Conservation (phyloP, 192 early-diverging fungal genomes). For the Backusella psychrophila region DNA sequence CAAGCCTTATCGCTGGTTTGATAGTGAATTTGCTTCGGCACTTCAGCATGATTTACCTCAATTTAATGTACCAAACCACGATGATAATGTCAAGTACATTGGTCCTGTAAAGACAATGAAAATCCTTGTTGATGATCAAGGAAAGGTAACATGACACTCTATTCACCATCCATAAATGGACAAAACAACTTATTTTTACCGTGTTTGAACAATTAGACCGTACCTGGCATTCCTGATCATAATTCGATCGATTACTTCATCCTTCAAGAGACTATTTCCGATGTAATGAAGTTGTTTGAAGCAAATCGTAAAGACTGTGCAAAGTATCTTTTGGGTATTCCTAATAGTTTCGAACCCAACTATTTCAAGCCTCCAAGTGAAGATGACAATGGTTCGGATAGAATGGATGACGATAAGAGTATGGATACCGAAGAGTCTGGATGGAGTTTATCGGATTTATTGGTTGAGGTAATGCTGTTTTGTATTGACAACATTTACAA, state of each 20-base stretch:
- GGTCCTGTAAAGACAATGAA: conserved; percentile 17
- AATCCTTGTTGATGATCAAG: conserved; percentile 15
- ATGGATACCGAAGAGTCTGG: conserved; percentile 15
- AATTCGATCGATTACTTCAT: conserved; percentile 60
- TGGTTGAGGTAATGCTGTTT: conserved; percentile 28
- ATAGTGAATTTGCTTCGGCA: conserved; percentile 43
- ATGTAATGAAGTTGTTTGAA: conserved; percentile 81
- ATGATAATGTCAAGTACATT: conserved; percentile 30
- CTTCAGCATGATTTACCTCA: conserved; percentile 49
- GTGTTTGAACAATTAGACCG: not conserved
- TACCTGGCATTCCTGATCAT: conserved; percentile 33
- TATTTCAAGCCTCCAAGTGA: conserved; percentile 34
- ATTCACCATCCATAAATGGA: not conserved
- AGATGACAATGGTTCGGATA: conserved; percentile 22
- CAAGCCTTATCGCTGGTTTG: conserved; percentile 49
- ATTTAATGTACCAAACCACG: conserved; percentile 38
- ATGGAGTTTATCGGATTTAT: conserved; percentile 31
- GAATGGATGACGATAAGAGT: conserved; percentile 8
- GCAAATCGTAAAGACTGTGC: conserved; percentile 93
- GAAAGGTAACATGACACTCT: conserved; percentile 2
- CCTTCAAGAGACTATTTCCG: conserved; percentile 76
- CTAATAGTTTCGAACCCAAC: conserved; percentile 47
- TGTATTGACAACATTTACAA: not conserved
- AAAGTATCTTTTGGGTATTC: conserved; percentile 69
- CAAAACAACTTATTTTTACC: too few species aligned